Evolutionary conservation across 345 rosid genomes (phyloP).

Genomic region (Microthlaspi erraticum): DNA sequence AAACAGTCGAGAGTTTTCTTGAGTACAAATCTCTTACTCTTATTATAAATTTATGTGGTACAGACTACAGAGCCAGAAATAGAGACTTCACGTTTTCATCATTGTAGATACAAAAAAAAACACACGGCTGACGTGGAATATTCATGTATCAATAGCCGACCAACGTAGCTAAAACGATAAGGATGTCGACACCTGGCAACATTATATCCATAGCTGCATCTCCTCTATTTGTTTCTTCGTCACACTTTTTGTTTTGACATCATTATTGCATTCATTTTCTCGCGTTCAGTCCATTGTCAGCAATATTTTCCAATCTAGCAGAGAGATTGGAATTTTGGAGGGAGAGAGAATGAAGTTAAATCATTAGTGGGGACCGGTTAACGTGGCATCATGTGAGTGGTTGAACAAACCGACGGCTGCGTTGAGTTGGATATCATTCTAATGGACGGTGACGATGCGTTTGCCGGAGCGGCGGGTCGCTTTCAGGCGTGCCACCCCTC

Average conservation of each 20-base stretch:
- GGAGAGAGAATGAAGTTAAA: constrained; percentile 1
- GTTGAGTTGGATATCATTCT: constrained; percentile 11
- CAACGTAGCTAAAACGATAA: constrained; percentile 41
- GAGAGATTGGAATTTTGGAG: constrained; percentile 17
- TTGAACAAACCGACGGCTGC: constrained; percentile 1
- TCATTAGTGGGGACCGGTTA: not conserved
- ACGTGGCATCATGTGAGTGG: constrained; percentile 43
- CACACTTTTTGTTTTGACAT: not conserved
- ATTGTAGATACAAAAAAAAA: not conserved
- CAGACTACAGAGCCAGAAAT: not conserved
- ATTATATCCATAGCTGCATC: constrained; percentile 2
- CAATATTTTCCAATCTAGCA: not conserved
- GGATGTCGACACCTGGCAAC: constrained; percentile 22
- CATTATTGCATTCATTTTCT: not conserved
- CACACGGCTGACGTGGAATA: constrained; percentile 27
- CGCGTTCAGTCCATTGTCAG: constrained; percentile 10
- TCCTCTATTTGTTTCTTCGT: constrained; percentile 7
- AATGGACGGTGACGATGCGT: constrained; percentile 39
- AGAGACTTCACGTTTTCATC: not conserved
- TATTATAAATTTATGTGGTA: too few relatives aligned
- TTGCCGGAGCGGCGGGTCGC: constrained; percentile 25
- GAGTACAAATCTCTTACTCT: too few relatives aligned
- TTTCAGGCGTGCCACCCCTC: constrained; percentile 23
- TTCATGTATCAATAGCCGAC: constrained; percentile 31
- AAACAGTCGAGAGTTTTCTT: too few relatives aligned